phyloP scores from a whole-genome alignment of 2,329 filamentous ascomycete species.

The Talaromyces sp. region DNA sequence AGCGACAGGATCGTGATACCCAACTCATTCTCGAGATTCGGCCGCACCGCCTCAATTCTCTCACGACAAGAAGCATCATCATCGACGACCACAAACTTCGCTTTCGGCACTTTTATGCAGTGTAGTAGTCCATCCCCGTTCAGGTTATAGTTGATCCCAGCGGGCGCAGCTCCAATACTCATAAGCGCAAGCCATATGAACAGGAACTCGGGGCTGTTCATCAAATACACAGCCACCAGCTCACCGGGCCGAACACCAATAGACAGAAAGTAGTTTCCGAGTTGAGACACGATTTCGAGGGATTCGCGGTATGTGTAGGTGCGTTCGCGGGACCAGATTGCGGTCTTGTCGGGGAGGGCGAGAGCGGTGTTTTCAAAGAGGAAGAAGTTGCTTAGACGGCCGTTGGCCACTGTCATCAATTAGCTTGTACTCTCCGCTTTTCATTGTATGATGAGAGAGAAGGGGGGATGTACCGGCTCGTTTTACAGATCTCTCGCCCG shows the following conservation, averaged over 20 bases:
- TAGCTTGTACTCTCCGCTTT: no score
- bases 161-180: slow-evolving; percentile 65
- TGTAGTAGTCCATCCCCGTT: slow-evolving; percentile 62
- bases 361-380: slow-evolving; percentile 58
- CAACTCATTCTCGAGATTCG: slow-evolving; percentile 52
- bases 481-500: slow-evolving; percentile 19
- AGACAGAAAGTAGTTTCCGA: slow-evolving; percentile 59
- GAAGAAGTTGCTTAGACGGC: slow-evolving; percentile 62
- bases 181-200: slow-evolving; percentile 63
- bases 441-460: not conserved
- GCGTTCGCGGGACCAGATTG: slow-evolving; percentile 65
- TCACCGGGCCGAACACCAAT: slow-evolving; percentile 59
- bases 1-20: slow-evolving; percentile 58
- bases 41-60: slow-evolving; percentile 54
- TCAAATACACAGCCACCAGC: slow-evolving; percentile 64
- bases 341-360: slow-evolving; percentile 52
- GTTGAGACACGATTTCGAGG: slow-evolving; percentile 57
- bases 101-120: slow-evolving; percentile 58
- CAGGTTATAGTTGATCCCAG: slow-evolving; percentile 69
- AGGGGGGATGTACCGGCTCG: slow-evolving; percentile 46
- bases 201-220: slow-evolving; percentile 65
- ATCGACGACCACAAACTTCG: slow-evolving; percentile 59
- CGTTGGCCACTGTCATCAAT: slow-evolving; percentile 30
- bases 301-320: slow-evolving; percentile 59
- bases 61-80: slow-evolving; percentile 51